Evolutionary conservation across 805 yeast genomes (phyloP).

Genomic region (Isabelozyma pseudorhagii): DNA sequence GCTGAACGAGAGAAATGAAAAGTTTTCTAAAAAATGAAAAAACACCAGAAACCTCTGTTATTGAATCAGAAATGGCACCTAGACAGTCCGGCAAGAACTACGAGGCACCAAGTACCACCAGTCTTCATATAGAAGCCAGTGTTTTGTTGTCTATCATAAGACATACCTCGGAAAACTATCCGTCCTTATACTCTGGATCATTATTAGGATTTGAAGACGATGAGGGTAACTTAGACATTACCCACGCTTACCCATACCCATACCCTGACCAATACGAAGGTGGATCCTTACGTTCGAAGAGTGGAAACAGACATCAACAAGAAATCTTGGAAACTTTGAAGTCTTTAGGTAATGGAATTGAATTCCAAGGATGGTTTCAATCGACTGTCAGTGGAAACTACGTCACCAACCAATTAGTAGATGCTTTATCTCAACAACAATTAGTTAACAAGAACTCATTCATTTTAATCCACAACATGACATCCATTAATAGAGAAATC

Average conservation of each 20-base stretch:
- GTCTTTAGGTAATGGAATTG: conserved; percentile 62
- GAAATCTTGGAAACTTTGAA: conserved; percentile 62
- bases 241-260: conserved; percentile 72
- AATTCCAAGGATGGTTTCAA: conserved; percentile 80
- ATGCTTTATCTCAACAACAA: conserved; percentile 66
- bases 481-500: conserved; percentile 63
- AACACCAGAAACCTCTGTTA: not conserved
- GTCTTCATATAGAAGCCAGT: conserved; percentile 48
- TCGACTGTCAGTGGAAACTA: conserved; percentile 67
- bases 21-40: not conserved
- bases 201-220: conserved; percentile 71
- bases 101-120: conserved; percentile 34
- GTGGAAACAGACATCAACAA: conserved; percentile 65
- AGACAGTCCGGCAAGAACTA: conserved; percentile 12
- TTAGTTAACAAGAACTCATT: conserved; percentile 52
- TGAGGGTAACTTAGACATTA: conserved; percentile 44
- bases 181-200: conserved; percentile 65
- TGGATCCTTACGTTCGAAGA: conserved; percentile 56
- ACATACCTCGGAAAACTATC: conserved; percentile 62
- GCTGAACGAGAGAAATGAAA: conserved; percentile 1
- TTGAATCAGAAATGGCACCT: not conserved
- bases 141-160: conserved; percentile 59
- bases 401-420: conserved; percentile 63
- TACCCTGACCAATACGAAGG: conserved; percentile 61
- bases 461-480: conserved; percentile 64